phyloP scores from a whole-genome alignment of 2,329 filamentous ascomycete genomes.

The Chrysoporthe puriensis region DNA sequence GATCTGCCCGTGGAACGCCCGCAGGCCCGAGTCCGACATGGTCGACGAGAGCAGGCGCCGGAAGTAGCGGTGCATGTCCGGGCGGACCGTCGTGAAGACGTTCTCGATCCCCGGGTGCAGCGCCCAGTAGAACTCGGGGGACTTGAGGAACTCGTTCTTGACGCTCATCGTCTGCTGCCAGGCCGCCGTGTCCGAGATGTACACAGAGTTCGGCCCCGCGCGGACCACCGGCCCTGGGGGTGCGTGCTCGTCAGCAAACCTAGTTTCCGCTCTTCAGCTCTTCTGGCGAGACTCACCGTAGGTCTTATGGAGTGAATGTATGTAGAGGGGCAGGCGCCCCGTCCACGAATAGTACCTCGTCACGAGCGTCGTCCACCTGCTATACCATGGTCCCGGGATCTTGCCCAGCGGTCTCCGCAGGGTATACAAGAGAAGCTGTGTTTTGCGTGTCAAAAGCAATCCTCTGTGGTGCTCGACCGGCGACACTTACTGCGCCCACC shows the following conservation, averaged over 20 bases:
- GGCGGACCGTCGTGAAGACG: conserved; percentile 47
- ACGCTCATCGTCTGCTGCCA: conserved; percentile 35
- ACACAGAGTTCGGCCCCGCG: conserved; percentile 33
- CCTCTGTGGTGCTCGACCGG: neutral
- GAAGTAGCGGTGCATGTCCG: conserved; percentile 43
- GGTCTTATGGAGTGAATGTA: conserved; percentile 33
- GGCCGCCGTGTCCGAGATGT: conserved; percentile 32
- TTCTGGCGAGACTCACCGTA: conserved; percentile 28
- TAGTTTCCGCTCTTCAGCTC: too few relatives aligned
- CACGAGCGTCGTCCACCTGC: conserved; percentile 31
- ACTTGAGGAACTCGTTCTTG: conserved; percentile 38
- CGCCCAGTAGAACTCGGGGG: conserved; percentile 32
- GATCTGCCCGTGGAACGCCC: conserved; percentile 39
- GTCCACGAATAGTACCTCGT: conserved; percentile 27
- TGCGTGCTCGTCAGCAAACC: conserved; percentile 14
- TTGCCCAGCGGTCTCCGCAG: neutral
- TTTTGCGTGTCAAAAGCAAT: neutral
- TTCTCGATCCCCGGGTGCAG: conserved; percentile 31
- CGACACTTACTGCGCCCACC: neutral
- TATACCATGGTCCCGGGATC: conserved; percentile 35
- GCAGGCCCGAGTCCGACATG: conserved; percentile 43
- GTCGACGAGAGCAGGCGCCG: conserved; percentile 47
- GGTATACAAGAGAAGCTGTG: neutral
- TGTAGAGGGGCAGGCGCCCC: conserved; percentile 31
- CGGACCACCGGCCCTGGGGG: conserved; percentile 29